Evolutionary conservation across 352 stramenopile species (phyloP), one percentile per base, ranked within the genome.

Genomic region (Globisporangium okanoganense): DNA sequence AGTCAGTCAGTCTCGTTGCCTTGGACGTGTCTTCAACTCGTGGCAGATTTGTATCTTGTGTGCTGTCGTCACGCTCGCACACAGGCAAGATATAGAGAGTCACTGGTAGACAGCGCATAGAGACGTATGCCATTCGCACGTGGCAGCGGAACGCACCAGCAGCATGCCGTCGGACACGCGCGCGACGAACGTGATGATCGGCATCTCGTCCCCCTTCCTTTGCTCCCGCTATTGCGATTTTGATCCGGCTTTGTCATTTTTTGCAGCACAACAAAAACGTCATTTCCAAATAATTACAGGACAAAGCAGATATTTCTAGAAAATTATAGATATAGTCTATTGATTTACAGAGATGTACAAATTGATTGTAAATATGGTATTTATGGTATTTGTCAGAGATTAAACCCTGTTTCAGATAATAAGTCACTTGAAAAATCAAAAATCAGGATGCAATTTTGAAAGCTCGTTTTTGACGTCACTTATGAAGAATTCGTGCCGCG

Each of bases 121-220:
- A 25, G 24, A 53, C 8, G 13, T 9, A 35, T 20, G 45, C 18
- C 24, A 22, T 1, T 3, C 24, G 5, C 13, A 22, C 13, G 20
- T 14, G 14, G 7, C 0, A 29, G 12, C 20, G 5, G 12, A 5
- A 66, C 79, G 58, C 54, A 95, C 86, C 66, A 98, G 83, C 51
- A 98, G 75, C 77, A 98, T 95, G 53, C 94, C 94, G 70, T 98
- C 94, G 44, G 87, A 97, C 35, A 98, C 84, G 60, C 94, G 88
- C 64, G 94, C 94, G 8, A 98, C 80, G 67, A 98, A 97, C 50
- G 94, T 98, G 69, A 98, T 93, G 64, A 97, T 95, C 62, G 94
- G 92, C 94, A 98, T 98, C 61, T 51, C 24, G 7, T 20, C 9
- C 41, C 14, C 12, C 33, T 33, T 51, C n/a, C 43, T 45, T 55